Conservation (phyloP, 1,284 basidiomycete genomes). For the Ganoderma meredithae region DNA sequence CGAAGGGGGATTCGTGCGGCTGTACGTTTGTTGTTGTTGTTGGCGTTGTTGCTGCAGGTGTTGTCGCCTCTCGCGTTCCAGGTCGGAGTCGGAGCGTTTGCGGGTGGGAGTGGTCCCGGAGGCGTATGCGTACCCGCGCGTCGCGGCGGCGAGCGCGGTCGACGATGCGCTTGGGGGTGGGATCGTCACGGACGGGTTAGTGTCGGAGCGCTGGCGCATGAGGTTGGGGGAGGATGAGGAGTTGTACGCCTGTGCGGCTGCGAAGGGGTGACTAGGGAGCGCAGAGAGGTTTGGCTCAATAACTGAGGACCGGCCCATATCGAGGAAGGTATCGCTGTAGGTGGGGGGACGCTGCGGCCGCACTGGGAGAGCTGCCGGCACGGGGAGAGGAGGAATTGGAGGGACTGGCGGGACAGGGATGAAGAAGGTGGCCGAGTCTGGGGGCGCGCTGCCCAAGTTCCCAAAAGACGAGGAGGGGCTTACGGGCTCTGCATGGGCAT, state of each 20-base stretch:
- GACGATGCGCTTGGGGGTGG: constrained; percentile 16
- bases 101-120: constrained; percentile 4
- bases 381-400: constrained; percentile 5
- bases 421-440: constrained; percentile 29
- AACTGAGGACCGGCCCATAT: constrained; percentile 17
- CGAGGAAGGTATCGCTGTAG: constrained; percentile 21
- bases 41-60: neutral
- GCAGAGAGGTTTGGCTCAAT: constrained; percentile 14
- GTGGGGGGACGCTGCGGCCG: neutral
- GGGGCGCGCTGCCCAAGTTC: constrained; percentile 25
- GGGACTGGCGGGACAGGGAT: constrained; percentile 8
- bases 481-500: constrained; percentile 12
- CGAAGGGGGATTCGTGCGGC: neutral
- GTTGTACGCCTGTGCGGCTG: constrained; percentile 22
- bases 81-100: constrained; percentile 16
- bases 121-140: constrained; percentile 6
- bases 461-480: constrained; percentile 32
- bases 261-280: constrained; percentile 27
- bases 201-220: constrained; percentile 24
- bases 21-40: neutral
- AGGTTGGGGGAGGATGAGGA: constrained; percentile 2
- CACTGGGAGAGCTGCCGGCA: neutral
- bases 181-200: constrained; percentile 12
- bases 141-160: constrained; percentile 17
- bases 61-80: constrained; percentile 5